Evolutionary conservation across 176 grass and related monocot genomes (phyloP).

Genomic region (Tillandsia fasciculata): DNA sequence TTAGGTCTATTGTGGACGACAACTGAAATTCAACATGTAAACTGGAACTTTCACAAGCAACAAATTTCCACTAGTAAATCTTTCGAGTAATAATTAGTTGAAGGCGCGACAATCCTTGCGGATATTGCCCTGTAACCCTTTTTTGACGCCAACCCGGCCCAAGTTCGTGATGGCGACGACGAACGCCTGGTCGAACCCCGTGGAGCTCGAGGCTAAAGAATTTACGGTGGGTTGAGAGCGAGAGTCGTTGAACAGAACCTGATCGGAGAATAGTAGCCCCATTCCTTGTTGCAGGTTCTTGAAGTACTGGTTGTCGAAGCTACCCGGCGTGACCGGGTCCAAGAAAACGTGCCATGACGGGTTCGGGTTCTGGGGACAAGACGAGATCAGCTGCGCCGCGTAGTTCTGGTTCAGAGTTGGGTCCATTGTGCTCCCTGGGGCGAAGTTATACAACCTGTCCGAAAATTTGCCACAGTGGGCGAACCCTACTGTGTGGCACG

Average conservation of each 20-base stretch:
- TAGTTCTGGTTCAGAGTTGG: constrained; percentile 42
- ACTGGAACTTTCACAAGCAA: too few species aligned
- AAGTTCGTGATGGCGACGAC: constrained; percentile 40
- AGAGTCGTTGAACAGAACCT: constrained; percentile 58
- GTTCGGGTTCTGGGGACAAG: constrained; percentile 31
- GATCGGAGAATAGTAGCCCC: constrained; percentile 48
- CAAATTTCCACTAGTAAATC: too few species aligned
- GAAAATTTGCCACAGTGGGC: constrained; percentile 64
- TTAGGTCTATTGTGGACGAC: too few species aligned
- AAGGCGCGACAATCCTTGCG: constrained; percentile 51
- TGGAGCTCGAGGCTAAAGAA: constrained; percentile 31
- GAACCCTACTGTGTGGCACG: constrained; percentile 56
- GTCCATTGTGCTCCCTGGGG: constrained; percentile 24
- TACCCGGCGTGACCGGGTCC: constrained; percentile 52
- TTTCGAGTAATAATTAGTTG: constrained; percentile 32
- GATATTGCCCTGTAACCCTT: constrained; percentile 51
- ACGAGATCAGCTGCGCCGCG: constrained; percentile 31
- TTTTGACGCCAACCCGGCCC: constrained; percentile 74
- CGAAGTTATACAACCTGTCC: constrained; percentile 31
- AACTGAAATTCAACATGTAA: too few species aligned
- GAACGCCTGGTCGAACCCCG: constrained; percentile 49
- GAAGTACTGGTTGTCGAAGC: constrained; percentile 89
- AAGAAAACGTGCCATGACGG: constrained; percentile 33
- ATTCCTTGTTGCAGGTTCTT: constrained; percentile 36
- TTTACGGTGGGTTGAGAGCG: constrained; percentile 39